A percentile compares a stretch with the other conserved stretches of the same genome.
Conservation (phyloP, 1,139 yeast species). For the Meyerozyma carpophila region DNA sequence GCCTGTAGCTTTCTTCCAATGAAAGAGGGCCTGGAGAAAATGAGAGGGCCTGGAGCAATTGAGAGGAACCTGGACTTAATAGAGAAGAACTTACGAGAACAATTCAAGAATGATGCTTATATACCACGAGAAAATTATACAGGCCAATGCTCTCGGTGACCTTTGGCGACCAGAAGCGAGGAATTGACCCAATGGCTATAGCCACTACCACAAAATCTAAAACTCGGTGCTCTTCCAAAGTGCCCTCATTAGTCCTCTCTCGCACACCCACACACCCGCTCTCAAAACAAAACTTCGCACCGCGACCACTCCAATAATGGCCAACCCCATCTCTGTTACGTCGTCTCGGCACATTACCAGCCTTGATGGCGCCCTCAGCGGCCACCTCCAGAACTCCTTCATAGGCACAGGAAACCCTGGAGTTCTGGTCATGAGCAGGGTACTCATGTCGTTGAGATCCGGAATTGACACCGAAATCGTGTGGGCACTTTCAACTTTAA, state of each 20-base stretch:
- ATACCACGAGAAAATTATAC: too few relatives aligned
- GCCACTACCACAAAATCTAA: too few relatives aligned
- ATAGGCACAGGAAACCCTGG: constrained; percentile 53
- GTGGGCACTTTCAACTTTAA: constrained; percentile 61
- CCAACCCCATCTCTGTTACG: constrained; percentile 5
- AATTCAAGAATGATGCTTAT: too few relatives aligned
- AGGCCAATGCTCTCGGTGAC: too few relatives aligned
- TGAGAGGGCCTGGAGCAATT: too few relatives aligned
- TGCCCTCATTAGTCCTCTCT: not conserved
- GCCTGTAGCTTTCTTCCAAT: too few relatives aligned
- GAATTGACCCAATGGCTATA: too few relatives aligned
- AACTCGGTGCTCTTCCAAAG: not conserved
- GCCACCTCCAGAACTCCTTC: constrained; percentile 8
- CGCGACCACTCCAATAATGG: not conserved
- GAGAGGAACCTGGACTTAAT: too few relatives aligned
- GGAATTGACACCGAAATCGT: constrained; percentile 56
- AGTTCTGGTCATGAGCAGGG: constrained; percentile 51
- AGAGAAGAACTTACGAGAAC: too few relatives aligned
- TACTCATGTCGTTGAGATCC: constrained; percentile 58
- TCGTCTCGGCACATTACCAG: not conserved
- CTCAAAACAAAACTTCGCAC: not conserved
- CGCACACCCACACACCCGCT: not conserved
- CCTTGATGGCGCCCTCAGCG: not conserved
- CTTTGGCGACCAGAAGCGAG: too few relatives aligned
- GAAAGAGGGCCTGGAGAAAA: too few relatives aligned